Base-by-base conservation (phyloP, 2,329 filamentous ascomycete genomes). In the Talaromyces sp. region DNA sequence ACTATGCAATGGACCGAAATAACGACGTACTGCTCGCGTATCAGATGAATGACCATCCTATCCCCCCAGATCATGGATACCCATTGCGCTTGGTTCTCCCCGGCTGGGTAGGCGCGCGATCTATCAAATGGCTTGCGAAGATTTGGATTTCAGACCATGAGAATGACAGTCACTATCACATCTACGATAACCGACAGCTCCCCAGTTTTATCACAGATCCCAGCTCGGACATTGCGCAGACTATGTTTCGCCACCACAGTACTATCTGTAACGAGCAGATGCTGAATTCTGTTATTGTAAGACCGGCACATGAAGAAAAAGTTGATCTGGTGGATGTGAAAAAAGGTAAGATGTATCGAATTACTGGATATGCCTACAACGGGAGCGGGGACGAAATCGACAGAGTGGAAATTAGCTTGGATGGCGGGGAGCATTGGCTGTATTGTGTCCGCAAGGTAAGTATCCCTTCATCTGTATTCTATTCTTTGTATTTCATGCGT, bases 351-450 rank as follows among this genome's bases (percentile, higher is more conserved):
- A 77, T 64, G 8, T 83, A 82, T 61, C 71, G 76, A 2, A 71
- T 82, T 12, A 65, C 74, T 60, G 80, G 80, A 0, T 80, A 75
- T 61, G 81, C 81, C 3, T 83, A 82, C 65, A 75, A 79, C 58
- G 80, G 81, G 19, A 77, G 78, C 3, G 81, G 81, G 0, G 74
- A 80, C 52, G 76, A 81, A 65, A 75, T 83, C 3, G 74, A 81
- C 58, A 69, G 76, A 11, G 79, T 83, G 0, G 81, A 83, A 61
- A 67, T 83, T 9, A 78, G 74, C 27, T 67, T 82, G 0, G 79
- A 83, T 66, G 74, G 69, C 2, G 80, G 80, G 0, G 62, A 75
- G 21, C 80, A 68, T 3, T 83, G 81, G 78, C 69, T 80, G 0
- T 80, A 80, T 62, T 80, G 78, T 65, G 72, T 78, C n/a, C 72